Conservation (phyloP, 306 rosid species). For the Crataegus laevigata region DNA sequence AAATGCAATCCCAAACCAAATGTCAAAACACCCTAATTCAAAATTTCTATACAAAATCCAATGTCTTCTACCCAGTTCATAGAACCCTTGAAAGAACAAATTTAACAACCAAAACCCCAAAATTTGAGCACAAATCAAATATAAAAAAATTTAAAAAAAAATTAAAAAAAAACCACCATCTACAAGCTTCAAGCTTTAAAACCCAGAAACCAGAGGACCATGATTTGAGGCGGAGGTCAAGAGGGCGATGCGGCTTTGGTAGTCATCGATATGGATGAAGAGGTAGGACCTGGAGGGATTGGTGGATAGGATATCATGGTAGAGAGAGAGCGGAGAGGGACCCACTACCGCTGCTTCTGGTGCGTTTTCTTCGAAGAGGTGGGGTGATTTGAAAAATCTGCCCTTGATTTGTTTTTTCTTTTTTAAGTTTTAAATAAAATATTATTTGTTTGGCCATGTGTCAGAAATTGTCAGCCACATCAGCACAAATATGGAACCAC, state of each 20-base stretch:
- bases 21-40: neutral
- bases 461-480: too few relatives aligned
- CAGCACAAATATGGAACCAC: too few relatives aligned
- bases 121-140: slow-evolving; percentile 10
- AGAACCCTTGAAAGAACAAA: neutral
- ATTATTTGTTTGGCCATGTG: too few relatives aligned
- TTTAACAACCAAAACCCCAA: neutral
- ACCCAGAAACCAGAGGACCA: neutral
- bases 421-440: too few relatives aligned
- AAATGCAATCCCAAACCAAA: neutral
- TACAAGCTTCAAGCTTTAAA: neutral
- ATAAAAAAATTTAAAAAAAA: too few relatives aligned
- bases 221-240: slow-evolving; percentile 56
- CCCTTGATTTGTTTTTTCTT: too few relatives aligned
- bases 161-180: neutral
- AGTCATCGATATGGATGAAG: slow-evolving; percentile 77
- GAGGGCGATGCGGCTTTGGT: slow-evolving; percentile 79
- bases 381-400: too few relatives aligned
- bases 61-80: slow-evolving; percentile 7
- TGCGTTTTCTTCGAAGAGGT: too few relatives aligned
- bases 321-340: slow-evolving; percentile 70
- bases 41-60: neutral
- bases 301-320: slow-evolving; percentile 67
- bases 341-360: too few relatives aligned
- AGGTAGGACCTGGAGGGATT: slow-evolving; percentile 79